Percentiles rank a stretch among this genome's conserved stretches.
These are phyloP conservation scores for Phytopythium litorale DNA, from an alignment of 352 stramenopile species.

Conservation along the genomic window DNA sequence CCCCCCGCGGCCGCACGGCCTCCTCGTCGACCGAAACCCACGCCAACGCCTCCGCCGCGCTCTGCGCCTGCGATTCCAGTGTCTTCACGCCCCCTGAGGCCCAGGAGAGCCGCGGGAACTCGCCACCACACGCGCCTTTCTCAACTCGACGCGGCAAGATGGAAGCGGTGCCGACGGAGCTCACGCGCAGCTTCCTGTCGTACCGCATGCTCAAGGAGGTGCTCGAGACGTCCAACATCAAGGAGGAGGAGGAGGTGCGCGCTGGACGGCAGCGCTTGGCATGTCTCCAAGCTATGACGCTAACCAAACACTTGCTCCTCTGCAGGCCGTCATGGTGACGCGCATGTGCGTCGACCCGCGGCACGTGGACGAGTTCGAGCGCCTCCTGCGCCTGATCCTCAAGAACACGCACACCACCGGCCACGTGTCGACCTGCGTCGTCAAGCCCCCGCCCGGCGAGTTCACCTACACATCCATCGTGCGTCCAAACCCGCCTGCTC, in stretches of 20 bases:
- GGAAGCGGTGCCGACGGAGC: constrained; percentile 26
- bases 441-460: constrained; percentile 66
- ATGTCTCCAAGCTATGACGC: too few species aligned
- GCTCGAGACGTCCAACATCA: constrained; percentile 72
- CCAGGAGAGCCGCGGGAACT: neutral
- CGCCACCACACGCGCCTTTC: neutral
- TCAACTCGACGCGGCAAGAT: neutral
- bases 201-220: constrained; percentile 78
- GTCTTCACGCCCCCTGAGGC: neutral
- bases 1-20: neutral
- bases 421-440: constrained; percentile 79
- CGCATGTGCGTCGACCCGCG: constrained; percentile 74
- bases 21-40: neutral
- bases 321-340: constrained; percentile 76
- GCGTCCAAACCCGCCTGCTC: constrained; percentile 13
- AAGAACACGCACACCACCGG: constrained; percentile 76
- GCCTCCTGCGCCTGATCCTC: constrained; percentile 71
- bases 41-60: neutral
- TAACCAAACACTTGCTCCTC: too few species aligned
- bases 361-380: constrained; percentile 77
- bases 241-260: constrained; percentile 71
- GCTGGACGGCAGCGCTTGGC: neutral
- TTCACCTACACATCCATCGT: constrained; percentile 84
- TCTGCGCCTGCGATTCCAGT: neutral
- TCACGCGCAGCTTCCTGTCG: constrained; percentile 60